These are phyloP conservation scores for Citrus trifoliata DNA, from an alignment of 345 rosid genomes.

Conservation along the genomic window DNA sequence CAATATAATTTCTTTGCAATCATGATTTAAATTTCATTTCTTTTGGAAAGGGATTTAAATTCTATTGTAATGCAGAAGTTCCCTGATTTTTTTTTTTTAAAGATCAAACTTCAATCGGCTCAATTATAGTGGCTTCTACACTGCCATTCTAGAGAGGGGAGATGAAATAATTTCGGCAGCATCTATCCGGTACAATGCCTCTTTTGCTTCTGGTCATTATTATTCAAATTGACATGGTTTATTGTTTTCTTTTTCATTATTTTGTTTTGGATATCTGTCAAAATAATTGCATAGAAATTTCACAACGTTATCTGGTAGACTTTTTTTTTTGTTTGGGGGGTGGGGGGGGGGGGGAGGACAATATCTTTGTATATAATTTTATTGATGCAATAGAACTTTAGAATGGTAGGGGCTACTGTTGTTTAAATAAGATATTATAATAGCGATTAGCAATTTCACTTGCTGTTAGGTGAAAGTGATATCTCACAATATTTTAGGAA, in stretches of 20 bases:
- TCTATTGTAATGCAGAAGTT: not conserved
- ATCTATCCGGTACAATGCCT: slow-evolving; percentile 62
- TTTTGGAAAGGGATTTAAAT: not conserved
- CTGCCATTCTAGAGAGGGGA: slow-evolving; percentile 83
- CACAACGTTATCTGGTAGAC: not conserved
- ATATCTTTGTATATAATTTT: no score
- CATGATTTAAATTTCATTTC: not conserved
- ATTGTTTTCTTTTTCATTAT: not conserved
- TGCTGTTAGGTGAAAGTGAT: no score
- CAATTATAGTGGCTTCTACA: slow-evolving; percentile 72
- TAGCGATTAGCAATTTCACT: no score
- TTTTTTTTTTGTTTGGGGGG: no score
- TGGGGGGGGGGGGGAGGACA: not conserved
- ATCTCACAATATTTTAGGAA: no score
- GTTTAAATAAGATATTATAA: no score
- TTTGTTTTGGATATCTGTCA: not conserved
- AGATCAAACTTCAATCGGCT: slow-evolving; percentile 85
- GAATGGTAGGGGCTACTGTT: no score
- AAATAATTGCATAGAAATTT: not conserved
- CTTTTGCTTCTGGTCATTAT: slow-evolving; percentile 5
- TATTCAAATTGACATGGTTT: not conserved
- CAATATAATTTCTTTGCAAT: not conserved
- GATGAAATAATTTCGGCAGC: slow-evolving; percentile 83
- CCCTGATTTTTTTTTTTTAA: slow-evolving; percentile 2
- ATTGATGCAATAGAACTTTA: no score